Evolutionary conservation across 495 filamentous ascomycete genomes (phyloP), one percentile per base, ranked within the genome.

Genomic region (Penicillium coffeae): DNA sequence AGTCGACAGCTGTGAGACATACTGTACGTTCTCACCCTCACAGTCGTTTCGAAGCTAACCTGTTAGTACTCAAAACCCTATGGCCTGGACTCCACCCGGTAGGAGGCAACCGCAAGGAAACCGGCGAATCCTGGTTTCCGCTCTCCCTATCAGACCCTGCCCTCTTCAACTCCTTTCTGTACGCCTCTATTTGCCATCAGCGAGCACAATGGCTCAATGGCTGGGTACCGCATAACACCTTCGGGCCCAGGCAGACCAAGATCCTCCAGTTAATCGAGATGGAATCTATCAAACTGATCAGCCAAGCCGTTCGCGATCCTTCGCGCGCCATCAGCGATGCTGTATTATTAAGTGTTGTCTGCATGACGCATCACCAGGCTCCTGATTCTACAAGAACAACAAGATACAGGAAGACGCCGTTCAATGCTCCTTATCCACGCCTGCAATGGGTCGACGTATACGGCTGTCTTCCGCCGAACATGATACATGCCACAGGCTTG

Each of bases 401-500:
- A 35, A 25, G 20, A 15, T 34, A 8, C 14, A 34, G 21, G 18
- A 53, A 22, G 13, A 65, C 55, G 1, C 68, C 71, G 8, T 72
- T 72, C 21, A 56, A 57, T 16, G 54, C 69, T 1, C 71, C 71
- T 0, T 59, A 73, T 45, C 69, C 60, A 40, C 62, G 62, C 7
- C 45, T 74, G 21, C 71, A 74, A 35, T 74, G 68, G 71, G 42
- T 74, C 6, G 66, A 68, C 50, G 61, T 73, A 13, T 74, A 73
- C 38, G 67, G 69, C 0, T 64, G 63, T 37, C 56, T 70, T 7
- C 57, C 57, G 6, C 62, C 71, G 4, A 72, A 70, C 38, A 54
- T 66, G 33, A 57, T 70, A 9, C 71, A 74, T 48, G 53, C 69
- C 6, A 48, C 56, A 10, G 71, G 71, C 3, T 42, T 74, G 37